Conservation (phyloP, 148 eudicot species). For the Rhododendron simsii region DNA sequence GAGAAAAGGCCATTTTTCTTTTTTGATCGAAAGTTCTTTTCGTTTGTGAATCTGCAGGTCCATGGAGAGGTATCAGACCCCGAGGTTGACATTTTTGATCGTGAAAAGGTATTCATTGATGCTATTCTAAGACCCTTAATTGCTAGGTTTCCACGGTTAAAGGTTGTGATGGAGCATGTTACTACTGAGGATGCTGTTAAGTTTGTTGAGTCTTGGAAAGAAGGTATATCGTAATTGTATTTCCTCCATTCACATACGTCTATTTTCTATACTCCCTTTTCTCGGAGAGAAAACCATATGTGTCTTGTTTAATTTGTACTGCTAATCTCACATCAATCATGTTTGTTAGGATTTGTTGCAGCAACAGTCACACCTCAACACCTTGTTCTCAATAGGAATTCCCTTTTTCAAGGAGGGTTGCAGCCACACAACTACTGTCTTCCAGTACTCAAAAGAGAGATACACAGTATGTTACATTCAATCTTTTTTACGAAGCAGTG, state of each 20-base stretch:
- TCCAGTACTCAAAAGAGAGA: constrained; percentile 91
- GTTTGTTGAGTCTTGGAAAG: constrained; percentile 69
- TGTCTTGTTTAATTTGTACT: background rate
- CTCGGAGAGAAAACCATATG: background rate
- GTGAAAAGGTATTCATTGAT: constrained; percentile 86
- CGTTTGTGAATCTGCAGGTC: constrained; percentile 45
- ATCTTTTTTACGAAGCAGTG: background rate
- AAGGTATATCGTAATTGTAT: constrained; percentile 37
- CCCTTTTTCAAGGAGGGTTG: constrained; percentile 91
- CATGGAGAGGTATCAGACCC: constrained; percentile 97
- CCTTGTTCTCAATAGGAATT: constrained; percentile 80
- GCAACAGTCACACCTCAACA: constrained; percentile 99
- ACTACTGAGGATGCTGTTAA: constrained; percentile 85
- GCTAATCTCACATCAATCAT: constrained; percentile 6
- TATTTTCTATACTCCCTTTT: background rate
- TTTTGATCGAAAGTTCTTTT: background rate
- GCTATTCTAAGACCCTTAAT: constrained; percentile 67
- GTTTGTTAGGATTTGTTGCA: constrained; percentile 59
- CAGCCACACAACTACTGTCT: constrained; percentile 94
- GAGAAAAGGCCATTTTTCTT: background rate
- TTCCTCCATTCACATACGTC: background rate
- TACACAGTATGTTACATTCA: constrained; percentile 47
- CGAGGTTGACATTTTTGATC: constrained; percentile 82
- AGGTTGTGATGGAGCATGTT: constrained; percentile 98
- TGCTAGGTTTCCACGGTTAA: constrained; percentile 63